Evolutionary conservation across 495 filamentous ascomycete species (phyloP).

Genomic region (Trichoderma asperelloides): DNA sequence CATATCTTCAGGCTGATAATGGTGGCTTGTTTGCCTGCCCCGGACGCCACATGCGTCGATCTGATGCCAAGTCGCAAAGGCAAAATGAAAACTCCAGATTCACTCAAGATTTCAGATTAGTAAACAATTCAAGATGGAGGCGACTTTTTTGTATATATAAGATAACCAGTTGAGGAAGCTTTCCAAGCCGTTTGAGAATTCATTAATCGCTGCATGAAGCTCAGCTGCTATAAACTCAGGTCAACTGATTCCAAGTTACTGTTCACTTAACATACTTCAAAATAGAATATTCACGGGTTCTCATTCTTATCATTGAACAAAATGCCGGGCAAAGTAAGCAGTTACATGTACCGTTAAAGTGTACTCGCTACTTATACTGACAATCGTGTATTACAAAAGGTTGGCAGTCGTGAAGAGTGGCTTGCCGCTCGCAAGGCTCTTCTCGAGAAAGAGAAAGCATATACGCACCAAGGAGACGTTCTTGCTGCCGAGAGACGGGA

Average conservation of each 20-base stretch:
- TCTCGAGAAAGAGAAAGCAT: conserved; percentile 32
- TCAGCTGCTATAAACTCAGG: too few species aligned
- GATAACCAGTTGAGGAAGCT: background rate
- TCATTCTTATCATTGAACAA: background rate
- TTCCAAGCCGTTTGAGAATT: too few species aligned
- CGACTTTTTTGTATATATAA: background rate
- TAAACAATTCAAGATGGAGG: background rate
- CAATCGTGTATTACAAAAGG: conserved; percentile 9
- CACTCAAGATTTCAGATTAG: background rate
- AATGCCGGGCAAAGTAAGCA: background rate
- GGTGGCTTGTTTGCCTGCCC: background rate
- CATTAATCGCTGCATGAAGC: too few species aligned
- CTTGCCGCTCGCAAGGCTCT: conserved; percentile 29
- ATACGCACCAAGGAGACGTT: conserved; percentile 21
- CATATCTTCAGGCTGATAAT: background rate
- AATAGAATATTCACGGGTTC: background rate
- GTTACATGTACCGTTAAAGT: background rate
- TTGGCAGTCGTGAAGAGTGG: conserved; percentile 29
- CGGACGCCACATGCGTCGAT: background rate
- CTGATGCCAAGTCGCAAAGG: background rate
- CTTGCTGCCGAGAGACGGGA: conserved; percentile 24
- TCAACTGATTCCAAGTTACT: too few species aligned
- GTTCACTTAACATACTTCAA: too few species aligned
- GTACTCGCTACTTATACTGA: too few species aligned
- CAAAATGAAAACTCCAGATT: background rate